phyloP scores from a whole-genome alignment of 192 early-diverging fungal species.

The Lobulomyces angularis region DNA sequence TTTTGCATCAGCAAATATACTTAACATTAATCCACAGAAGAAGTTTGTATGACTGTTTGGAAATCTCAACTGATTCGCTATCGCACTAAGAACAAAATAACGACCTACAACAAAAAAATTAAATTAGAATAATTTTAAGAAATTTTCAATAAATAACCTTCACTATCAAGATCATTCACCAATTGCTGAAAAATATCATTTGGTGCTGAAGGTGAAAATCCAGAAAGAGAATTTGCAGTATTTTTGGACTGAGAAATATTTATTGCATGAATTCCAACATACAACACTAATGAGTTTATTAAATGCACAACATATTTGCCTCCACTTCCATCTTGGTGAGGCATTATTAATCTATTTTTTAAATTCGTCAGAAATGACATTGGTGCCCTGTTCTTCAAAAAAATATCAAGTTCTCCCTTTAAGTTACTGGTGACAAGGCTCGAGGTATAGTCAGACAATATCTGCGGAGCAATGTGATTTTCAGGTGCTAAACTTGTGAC shows the following conservation, averaged over 20 bases:
- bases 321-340: slow-evolving; percentile 12
- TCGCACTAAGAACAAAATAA: slow-evolving; percentile 79
- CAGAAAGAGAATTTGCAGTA: slow-evolving; percentile 19
- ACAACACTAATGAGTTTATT: slow-evolving; percentile 80
- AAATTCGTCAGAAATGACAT: slow-evolving; percentile 49
- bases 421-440: slow-evolving; percentile 47
- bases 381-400: slow-evolving; percentile 44
- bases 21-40: slow-evolving; percentile 77
- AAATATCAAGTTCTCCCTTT: slow-evolving; percentile 62
- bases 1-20: slow-evolving; percentile 66
- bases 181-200: slow-evolving; percentile 78
- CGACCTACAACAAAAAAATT: slow-evolving; percentile 36
- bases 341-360: slow-evolving; percentile 30
- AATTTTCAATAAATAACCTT: slow-evolving; percentile 35
- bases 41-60: slow-evolving; percentile 96
- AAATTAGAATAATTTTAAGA: slow-evolving; percentile 2
- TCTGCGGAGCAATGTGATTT: slow-evolving; percentile 68
- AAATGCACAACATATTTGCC: slow-evolving; percentile 63
- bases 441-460: slow-evolving; percentile 74
- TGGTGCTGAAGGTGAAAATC: slow-evolving; percentile 49
- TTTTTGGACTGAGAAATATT: slow-evolving; percentile 23
- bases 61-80: slow-evolving; percentile 93
- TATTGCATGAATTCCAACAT: slow-evolving; percentile 73
- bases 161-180: slow-evolving; percentile 59
- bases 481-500: slow-evolving; percentile 84